phyloP scores from a whole-genome alignment of 768 basidiomycete genomes.

The Termitomyces sp. region DNA sequence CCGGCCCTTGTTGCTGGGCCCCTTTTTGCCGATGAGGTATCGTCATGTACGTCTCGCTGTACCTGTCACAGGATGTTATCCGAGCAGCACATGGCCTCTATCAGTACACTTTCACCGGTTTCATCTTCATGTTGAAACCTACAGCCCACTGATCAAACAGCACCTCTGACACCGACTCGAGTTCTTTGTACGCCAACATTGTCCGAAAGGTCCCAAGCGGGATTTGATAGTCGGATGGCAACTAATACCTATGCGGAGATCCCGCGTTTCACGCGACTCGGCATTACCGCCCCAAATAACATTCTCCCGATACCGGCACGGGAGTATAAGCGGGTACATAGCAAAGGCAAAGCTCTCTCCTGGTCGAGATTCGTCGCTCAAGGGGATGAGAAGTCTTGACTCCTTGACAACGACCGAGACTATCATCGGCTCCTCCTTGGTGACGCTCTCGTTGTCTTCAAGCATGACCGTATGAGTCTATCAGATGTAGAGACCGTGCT shows the following conservation, averaged over 20 bases:
- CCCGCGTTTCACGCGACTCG: constrained; percentile 39
- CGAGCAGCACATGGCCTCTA: constrained; percentile 2
- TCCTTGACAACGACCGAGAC: not conserved
- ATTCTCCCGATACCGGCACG: constrained; percentile 41
- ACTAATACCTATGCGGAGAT: constrained; percentile 30
- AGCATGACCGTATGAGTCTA: not conserved
- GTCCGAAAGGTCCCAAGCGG: constrained; percentile 6
- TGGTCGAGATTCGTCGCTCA: not conserved
- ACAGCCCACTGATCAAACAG: not conserved
- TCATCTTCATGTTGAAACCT: not conserved
- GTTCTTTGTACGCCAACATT: not conserved
- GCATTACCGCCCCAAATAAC: constrained; percentile 29
- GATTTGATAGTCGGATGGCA: constrained; percentile 35
- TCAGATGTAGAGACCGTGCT: constrained; percentile 7
- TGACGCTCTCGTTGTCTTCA: constrained; percentile 5
- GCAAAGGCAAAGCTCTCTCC: constrained; percentile 13
- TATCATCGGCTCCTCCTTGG: constrained; percentile 9
- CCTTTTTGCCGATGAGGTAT: not conserved
- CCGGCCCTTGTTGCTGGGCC: not conserved
- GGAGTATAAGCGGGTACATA: constrained; percentile 20
- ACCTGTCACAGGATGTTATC: not conserved
- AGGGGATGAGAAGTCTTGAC: not conserved
- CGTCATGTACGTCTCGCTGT: not conserved
- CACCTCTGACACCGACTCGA: not conserved
- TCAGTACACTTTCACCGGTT: not conserved